Evolutionary conservation across 2,329 filamentous ascomycete species (phyloP).

Genomic region (Penicillium sp.): DNA sequence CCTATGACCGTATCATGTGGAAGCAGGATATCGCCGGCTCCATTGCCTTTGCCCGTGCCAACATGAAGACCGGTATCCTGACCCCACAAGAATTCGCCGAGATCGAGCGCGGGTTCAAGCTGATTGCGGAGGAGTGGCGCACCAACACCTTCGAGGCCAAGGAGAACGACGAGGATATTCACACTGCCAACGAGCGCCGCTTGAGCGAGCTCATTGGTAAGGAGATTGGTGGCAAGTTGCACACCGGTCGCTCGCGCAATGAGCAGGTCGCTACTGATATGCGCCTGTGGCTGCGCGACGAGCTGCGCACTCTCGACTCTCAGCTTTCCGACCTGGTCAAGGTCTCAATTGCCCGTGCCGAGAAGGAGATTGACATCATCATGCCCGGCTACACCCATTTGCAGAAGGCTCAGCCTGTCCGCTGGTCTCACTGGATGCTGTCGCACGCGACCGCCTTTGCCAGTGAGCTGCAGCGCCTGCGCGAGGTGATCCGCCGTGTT

Average conservation of each 20-base stretch:
- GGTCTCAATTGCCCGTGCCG: slow-evolving; percentile 70
- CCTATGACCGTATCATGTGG: slow-evolving; percentile 77
- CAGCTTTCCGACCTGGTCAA: slow-evolving; percentile 71
- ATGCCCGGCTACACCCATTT: slow-evolving; percentile 92
- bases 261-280: slow-evolving; percentile 91
- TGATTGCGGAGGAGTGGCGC: slow-evolving; percentile 54
- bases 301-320: slow-evolving; percentile 69
- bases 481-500: slow-evolving; percentile 72
- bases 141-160: slow-evolving; percentile 42
- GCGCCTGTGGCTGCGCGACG: slow-evolving; percentile 82
- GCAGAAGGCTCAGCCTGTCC: slow-evolving; percentile 78
- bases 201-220: slow-evolving; percentile 85
- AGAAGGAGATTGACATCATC: slow-evolving; percentile 72
- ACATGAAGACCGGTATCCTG: slow-evolving; percentile 74
- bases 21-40: slow-evolving; percentile 78
- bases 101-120: slow-evolving; percentile 71
- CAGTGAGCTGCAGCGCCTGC: slow-evolving; percentile 74
- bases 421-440: slow-evolving; percentile 82
- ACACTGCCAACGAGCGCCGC: slow-evolving; percentile 72
- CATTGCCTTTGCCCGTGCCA: slow-evolving; percentile 81
- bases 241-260: slow-evolving; percentile 84
- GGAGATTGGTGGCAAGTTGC: slow-evolving; percentile 82
- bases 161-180: slow-evolving; percentile 61
- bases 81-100: slow-evolving; percentile 71
- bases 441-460: slow-evolving; percentile 73